Evolutionary conservation across 768 basidiomycete species (phyloP).

Genomic region (Termitomyces titanicus): DNA sequence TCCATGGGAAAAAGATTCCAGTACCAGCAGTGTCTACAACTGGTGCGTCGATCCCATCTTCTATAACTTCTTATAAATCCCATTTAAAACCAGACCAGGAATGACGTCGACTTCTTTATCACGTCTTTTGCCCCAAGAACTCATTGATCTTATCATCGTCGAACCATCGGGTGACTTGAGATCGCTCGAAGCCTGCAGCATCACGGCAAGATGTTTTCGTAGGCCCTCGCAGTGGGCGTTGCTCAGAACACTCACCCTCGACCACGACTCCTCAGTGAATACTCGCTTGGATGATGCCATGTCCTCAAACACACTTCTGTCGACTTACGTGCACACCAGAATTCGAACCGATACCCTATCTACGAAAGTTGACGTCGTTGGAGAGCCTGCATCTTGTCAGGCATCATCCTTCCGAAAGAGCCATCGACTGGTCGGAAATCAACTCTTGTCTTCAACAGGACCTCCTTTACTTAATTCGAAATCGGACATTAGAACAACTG

Average conservation of each 20-base stretch:
- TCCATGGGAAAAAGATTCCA: too few relatives aligned
- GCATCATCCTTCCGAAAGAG: neutral
- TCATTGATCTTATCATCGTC: slow-evolving; percentile 1
- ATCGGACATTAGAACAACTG: neutral
- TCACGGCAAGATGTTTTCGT: neutral
- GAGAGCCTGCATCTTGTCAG: neutral
- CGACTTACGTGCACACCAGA: neutral
- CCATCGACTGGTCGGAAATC: neutral
- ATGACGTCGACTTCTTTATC: neutral
- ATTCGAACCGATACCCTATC: neutral
- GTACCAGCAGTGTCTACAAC: neutral
- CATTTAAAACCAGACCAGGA: neutral
- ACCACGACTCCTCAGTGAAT: neutral
- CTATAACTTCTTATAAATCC: neutral
- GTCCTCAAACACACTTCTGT: neutral
- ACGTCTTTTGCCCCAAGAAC: slow-evolving; percentile 1
- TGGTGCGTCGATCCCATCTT: neutral
- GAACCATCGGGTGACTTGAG: slow-evolving; percentile 7
- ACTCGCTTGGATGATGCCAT: neutral
- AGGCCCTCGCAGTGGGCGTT: slow-evolving; percentile 1
- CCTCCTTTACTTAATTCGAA: neutral
- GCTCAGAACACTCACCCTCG: neutral
- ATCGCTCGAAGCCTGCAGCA: slow-evolving; percentile 3
- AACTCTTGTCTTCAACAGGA: neutral
- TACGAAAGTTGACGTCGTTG: neutral